Conservation (phyloP, 192 early-diverging fungal species). For the Spizellomyces sp. region DNA sequence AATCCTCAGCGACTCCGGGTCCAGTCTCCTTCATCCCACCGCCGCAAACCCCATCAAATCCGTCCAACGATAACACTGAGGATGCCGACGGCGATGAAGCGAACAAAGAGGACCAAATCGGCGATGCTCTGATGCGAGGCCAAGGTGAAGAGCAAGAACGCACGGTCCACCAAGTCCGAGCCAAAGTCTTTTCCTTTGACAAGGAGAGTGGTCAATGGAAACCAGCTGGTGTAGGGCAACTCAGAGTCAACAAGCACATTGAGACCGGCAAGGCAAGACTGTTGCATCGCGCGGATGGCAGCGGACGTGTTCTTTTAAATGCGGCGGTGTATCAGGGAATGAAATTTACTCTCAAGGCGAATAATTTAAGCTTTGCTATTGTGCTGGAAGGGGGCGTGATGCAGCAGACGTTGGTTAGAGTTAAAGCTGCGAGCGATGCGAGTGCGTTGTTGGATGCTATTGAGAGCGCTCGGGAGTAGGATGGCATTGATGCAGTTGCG, state of each 20-base stretch:
- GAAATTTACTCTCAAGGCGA: conserved; percentile 18
- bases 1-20: no score
- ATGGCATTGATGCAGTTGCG: background rate
- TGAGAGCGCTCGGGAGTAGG: background rate
- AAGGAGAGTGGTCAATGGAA: conserved; percentile 13
- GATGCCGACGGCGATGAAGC: conserved; percentile 41
- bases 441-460: background rate
- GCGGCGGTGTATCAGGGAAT: conserved; percentile 38
- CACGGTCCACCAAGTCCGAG: conserved; percentile 29
- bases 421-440: background rate
- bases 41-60: background rate
- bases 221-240: conserved; percentile 36
- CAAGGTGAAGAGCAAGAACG: conserved; percentile 48
- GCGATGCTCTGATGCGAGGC: conserved; percentile 41
- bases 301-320: conserved; percentile 48
- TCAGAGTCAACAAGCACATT: conserved; percentile 43
- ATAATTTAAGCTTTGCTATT: conserved; percentile 13
- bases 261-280: conserved; percentile 37
- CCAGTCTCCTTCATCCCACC: background rate
- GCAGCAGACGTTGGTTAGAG: background rate
- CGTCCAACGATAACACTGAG: background rate
- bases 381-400: conserved; percentile 5
- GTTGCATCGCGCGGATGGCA: conserved; percentile 44
- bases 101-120: conserved; percentile 35
- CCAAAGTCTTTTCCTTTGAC: conserved; percentile 23